Evolutionary conservation across 805 yeast species (phyloP), one percentile per base, ranked within the genome.

Genomic region (Metschnikowia chrysomelidarum): DNA sequence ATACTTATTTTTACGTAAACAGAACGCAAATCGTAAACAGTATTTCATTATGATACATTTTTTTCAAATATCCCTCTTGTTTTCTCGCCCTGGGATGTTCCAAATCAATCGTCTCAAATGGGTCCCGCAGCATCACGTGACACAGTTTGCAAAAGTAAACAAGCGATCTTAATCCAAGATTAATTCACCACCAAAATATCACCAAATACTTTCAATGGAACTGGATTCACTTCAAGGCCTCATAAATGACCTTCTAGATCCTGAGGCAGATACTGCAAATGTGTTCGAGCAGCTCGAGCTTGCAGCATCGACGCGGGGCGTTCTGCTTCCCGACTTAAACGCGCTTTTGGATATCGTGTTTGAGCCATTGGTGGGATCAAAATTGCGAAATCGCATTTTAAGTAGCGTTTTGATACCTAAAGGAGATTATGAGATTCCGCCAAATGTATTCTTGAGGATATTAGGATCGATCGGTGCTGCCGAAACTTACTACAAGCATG

Each of bases 381-480:
- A 32, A 12, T 27, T 24, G 4, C 27, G 40, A 21, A 36, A 24
- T 15, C 18, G 24, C 10, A 11, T 47, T n/a, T 17, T 45, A 5
- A 14, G 20, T 7, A 25, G 24, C n/a, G 27, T 35, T 16, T 36
- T 47, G 30, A 24, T 47, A 5, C 50, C 49, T 3, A 19, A 28
- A 6, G 33, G 33, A 3, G 40, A 29, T 15, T 27, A 31, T 5
- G 9, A 20, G 5, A 16, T 47, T 4, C 41, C 43, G 3, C 10
- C 25, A 3, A 35, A 33, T 3, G 12, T 41, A 5, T 13, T 44
- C 15, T 12, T 28, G 14, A 38, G 43, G 9, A 34, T 44, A 10
- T 20, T 48, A 19, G 42, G 46, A 8, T 22, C 30, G 3, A 27
- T 48, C 7, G 51, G 52, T 3, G 42, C 49, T 7, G 45, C 52